Percentiles rank a stretch among this genome's conserved stretches.
Evolutionary conservation across 1,284 basidiomycete genomes (phyloP).

Genomic region (Stygiomarasmius scandens): DNA sequence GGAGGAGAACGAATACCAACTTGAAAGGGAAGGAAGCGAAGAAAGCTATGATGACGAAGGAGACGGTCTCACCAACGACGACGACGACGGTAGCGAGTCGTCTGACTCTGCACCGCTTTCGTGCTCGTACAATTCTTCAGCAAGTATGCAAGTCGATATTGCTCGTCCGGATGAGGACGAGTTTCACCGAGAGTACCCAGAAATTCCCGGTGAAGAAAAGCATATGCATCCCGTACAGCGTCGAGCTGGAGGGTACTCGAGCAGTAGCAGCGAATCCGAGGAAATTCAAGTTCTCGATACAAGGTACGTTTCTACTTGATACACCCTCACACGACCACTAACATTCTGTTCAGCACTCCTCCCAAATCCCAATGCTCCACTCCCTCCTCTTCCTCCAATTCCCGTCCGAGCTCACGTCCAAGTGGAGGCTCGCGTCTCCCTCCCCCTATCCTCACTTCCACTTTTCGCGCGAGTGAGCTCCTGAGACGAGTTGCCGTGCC

Average conservation of each 20-base stretch:
- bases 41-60: conserved; percentile 23
- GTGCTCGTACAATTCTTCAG: background rate
- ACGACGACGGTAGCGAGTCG: conserved; percentile 40
- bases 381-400: conserved; percentile 4
- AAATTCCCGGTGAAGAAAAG: conserved; percentile 25
- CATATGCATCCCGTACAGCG: conserved; percentile 59
- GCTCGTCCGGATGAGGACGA: conserved; percentile 14
- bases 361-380: background rate
- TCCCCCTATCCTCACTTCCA: conserved; percentile 49
- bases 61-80: too few species aligned
- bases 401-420: background rate
- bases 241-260: conserved; percentile 13
- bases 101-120: conserved; percentile 18
- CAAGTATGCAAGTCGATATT: conserved; percentile 19
- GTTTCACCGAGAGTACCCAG: too few species aligned
- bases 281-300: background rate
- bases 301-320: background rate
- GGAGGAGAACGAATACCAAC: too few species aligned
- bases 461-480: conserved; percentile 52
- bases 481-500: conserved; percentile 20
- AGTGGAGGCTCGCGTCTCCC: conserved; percentile 22
- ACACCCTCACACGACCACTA: too few species aligned
- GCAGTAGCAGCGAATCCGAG: conserved; percentile 1
- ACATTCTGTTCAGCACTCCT: background rate
- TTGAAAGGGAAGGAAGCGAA: too few species aligned